Percentiles rank a stretch among this genome's conserved stretches.
phyloP scores from a whole-genome alignment of 108 stramenopile species.

The Cyclostephanos tholiformis region DNA sequence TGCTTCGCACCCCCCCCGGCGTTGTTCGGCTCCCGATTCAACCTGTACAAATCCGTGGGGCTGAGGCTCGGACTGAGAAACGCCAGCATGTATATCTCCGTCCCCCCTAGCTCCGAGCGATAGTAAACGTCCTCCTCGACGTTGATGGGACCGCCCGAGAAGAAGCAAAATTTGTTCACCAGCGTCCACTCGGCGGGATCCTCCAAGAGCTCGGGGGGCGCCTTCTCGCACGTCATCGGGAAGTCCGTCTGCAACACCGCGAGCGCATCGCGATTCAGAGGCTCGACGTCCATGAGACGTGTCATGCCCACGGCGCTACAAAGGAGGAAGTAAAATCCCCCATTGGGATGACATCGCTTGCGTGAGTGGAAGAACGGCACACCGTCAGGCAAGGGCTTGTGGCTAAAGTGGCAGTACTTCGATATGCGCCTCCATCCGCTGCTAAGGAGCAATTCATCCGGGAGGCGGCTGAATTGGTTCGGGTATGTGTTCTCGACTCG shows the following conservation, averaged over 20 bases:
- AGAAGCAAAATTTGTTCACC: constrained; percentile 90
- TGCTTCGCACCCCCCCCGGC: constrained; percentile 18
- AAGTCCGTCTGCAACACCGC: constrained; percentile 85
- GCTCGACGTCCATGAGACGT: constrained; percentile 84
- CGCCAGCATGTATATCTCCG: constrained; percentile 85
- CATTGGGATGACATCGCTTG: constrained; percentile 76
- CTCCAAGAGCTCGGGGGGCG: constrained; percentile 63
- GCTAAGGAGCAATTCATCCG: constrained; percentile 80
- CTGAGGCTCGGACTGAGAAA: constrained; percentile 82
- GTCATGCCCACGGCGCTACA: constrained; percentile 83
- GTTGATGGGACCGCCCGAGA: constrained; percentile 89
- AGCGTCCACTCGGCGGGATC: constrained; percentile 83
- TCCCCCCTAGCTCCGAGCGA: constrained; percentile 84
- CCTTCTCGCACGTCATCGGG: constrained; percentile 77
- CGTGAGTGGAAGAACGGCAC: constrained; percentile 68
- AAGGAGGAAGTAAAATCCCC: constrained; percentile 85
- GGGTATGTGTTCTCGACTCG: constrained; percentile 87
- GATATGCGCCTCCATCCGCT: constrained; percentile 83
- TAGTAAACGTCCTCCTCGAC: constrained; percentile 90
- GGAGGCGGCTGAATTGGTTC: constrained; percentile 82
- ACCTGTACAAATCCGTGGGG: constrained; percentile 78
- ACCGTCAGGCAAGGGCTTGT: constrained; percentile 71
- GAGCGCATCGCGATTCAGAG: constrained; percentile 77
- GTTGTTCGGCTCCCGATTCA: constrained; percentile 30
- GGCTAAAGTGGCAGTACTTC: constrained; percentile 88